phyloP scores from a whole-genome alignment of 2,329 filamentous ascomycete species.

The Aspergillus sp. region DNA sequence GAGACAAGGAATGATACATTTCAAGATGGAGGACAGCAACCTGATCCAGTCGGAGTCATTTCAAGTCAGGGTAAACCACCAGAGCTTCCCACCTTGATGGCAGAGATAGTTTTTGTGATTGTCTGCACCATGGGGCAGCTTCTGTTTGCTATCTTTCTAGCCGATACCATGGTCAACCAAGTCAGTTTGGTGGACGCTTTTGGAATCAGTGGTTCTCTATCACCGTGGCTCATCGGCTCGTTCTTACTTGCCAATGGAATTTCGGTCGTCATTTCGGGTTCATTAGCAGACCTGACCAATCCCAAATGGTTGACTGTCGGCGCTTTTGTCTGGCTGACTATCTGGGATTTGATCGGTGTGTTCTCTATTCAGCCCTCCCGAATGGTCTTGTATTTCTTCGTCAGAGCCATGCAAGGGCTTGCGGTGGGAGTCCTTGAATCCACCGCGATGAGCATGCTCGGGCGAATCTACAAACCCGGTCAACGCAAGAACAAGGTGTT shows the following conservation, averaged over 20 bases:
- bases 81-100: constrained; percentile 35
- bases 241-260: constrained; percentile 39
- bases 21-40: too few species aligned
- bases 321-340: constrained; percentile 38
- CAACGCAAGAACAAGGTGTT: constrained; percentile 46
- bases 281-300: constrained; percentile 34
- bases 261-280: constrained; percentile 35
- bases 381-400: constrained; percentile 30
- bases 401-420: constrained; percentile 43
- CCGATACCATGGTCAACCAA: constrained; percentile 38
- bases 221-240: constrained; percentile 41
- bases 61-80: constrained; percentile 30
- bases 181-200: constrained; percentile 31
- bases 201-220: constrained; percentile 33
- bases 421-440: constrained; percentile 47
- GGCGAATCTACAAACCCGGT: constrained; percentile 42
- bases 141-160: constrained; percentile 39
- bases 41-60: too few species aligned
- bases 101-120: constrained; percentile 38
- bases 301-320: constrained; percentile 39
- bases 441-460: constrained; percentile 45
- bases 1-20: too few species aligned
- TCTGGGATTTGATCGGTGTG: constrained; percentile 36
- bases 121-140: constrained; percentile 41
- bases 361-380: constrained; percentile 32